Conservation (phyloP, 495 filamentous ascomycete genomes). For the Amphirosellinia nigrospora region DNA sequence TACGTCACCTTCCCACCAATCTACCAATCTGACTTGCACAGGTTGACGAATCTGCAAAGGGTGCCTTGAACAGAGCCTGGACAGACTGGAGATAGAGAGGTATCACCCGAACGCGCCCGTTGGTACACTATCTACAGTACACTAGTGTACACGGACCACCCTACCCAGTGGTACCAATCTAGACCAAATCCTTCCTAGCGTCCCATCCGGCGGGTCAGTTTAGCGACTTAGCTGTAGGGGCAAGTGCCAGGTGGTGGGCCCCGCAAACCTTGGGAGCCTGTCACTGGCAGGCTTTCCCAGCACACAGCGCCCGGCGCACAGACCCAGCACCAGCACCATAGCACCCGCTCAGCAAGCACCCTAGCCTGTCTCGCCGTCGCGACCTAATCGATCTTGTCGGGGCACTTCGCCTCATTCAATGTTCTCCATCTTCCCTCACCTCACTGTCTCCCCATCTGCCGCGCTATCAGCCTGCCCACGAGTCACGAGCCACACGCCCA, state of each 20-base stretch:
- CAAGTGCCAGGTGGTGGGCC: slow-evolving; percentile 13
- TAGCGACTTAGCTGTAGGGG: slow-evolving; percentile 11
- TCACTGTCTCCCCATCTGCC: slow-evolving; percentile 22
- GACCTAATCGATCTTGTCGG: slow-evolving; percentile 24
- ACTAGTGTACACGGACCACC: not conserved
- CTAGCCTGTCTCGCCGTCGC: slow-evolving; percentile 9
- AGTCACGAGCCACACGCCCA: slow-evolving; percentile 26
- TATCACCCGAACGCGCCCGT: not conserved
- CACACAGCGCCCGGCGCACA: not conserved
- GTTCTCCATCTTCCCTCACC: slow-evolving; percentile 19
- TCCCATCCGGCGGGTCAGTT: not conserved
- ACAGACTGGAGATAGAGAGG: too few species aligned
- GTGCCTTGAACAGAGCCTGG: not conserved
- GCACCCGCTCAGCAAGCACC: too few species aligned
- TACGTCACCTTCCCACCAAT: slow-evolving; percentile 5
- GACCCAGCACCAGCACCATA: not conserved
- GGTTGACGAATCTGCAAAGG: not conserved
- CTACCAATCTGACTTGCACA: not conserved
- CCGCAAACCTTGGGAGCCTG: slow-evolving; percentile 6
- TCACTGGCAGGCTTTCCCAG: not conserved
- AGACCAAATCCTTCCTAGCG: not conserved
- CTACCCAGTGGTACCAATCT: not conserved
- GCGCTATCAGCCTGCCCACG: slow-evolving; percentile 24
- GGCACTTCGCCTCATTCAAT: slow-evolving; percentile 18
- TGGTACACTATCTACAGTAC: not conserved